Base-by-base conservation (phyloP, 1,139 yeast genomes). In the Sugiyamaella castrensis region DNA sequence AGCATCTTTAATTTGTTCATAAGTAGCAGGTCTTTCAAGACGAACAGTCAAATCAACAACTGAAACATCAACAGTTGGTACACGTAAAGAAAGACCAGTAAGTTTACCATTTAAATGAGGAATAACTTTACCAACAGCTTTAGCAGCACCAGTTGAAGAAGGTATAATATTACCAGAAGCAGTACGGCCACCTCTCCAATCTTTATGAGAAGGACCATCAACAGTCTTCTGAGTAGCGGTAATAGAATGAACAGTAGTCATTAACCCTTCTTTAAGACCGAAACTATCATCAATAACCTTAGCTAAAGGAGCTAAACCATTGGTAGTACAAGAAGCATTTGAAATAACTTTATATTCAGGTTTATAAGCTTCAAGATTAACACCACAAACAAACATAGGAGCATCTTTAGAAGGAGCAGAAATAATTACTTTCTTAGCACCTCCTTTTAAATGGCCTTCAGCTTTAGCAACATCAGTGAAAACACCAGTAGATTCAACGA, bases 101-200 rank as follows among this genome's bases (percentile, higher is more conserved):
- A 85, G 82, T 78, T 85, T 86, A 69, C 94, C 94, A 77, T 83
- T 82, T 69, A 85, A 83, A 70, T 81, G 82, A 65, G 95, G 95
- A 66, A 86, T 84, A 68, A 86, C 94, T 80, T 84, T 84, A 72
- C 92, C 94, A 65, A 85, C 94, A 64, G 92, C 92, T 81, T 85
- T 85, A 69, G 95, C 95, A 69, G 94, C 94, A 80, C 94, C 94
- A 61, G 94, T 85, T 62, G 92, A 84, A 46, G 92, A 85, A 71
- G 94, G 94, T 67, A 85, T 85, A 71, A 85, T 84, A 86, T 85
- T 85, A 71, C 86, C 91, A 56, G 89, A 81, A 70, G 94, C 94
- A 68, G 94, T 82, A 76, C 94, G 83, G 73, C 94, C 94, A 72
- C 94, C 94, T 80, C 94, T 82, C 94, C 94, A 86, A 81, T 86